Evolutionary conservation across 306 rosid genomes (phyloP).

Genomic region (Astragalus membranaceus): DNA sequence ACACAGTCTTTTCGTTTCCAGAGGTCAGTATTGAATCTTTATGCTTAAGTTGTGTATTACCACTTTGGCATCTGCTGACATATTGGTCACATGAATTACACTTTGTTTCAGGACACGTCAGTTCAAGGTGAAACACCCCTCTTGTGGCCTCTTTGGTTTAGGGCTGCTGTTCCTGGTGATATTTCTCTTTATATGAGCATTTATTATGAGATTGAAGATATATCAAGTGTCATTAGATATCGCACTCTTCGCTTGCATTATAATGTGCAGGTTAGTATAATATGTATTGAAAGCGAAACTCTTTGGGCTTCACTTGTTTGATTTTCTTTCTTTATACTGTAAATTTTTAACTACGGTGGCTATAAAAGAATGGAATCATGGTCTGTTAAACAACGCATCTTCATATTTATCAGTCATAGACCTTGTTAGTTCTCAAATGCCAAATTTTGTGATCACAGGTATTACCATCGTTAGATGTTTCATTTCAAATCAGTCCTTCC

Average conservation of each 20-base stretch:
- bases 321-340: conserved; percentile 9
- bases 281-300: conserved; percentile 7
- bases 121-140: conserved; percentile 63
- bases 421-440: conserved; percentile 18
- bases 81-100: conserved; percentile 24
- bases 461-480: conserved; percentile 79
- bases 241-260: conserved; percentile 85
- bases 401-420: background rate
- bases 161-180: conserved; percentile 91
- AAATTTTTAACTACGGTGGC: background rate
- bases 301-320: background rate
- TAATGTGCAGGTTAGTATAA: conserved; percentile 67
- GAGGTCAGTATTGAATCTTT: conserved; percentile 52
- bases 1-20: conserved; percentile 65
- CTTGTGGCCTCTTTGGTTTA: conserved; percentile 94
- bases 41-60: background rate
- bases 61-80: conserved; percentile 11
- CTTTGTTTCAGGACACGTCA: conserved; percentile 52
- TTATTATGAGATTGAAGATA: conserved; percentile 84
- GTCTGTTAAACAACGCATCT: background rate
- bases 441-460: conserved; percentile 46
- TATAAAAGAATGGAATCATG: conserved; percentile 3
- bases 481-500: conserved; percentile 83
- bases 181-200: conserved; percentile 65
- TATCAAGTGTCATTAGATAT: conserved; percentile 63